A percentile compares a stretch with the other conserved stretches of the same genome.
Conservation (phyloP, 139 green algal species). For the Chlamydomonas sphaeroides region DNA sequence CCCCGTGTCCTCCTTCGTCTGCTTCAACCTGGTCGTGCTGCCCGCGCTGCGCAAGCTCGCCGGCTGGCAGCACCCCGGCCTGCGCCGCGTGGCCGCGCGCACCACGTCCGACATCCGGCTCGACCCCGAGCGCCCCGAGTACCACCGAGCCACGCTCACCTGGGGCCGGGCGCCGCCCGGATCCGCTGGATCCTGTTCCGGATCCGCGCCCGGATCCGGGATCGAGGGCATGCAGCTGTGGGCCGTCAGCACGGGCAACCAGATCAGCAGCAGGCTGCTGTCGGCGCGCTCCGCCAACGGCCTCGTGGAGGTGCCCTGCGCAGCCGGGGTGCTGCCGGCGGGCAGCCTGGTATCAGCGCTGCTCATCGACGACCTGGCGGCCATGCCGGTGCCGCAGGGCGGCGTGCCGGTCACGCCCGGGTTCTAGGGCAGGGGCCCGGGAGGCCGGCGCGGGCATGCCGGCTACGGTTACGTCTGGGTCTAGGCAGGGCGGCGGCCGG, state of each 20-base stretch:
- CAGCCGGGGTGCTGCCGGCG: constrained; percentile 54
- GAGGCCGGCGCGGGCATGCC: no score
- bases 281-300: constrained; percentile 73
- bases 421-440: constrained; percentile 22
- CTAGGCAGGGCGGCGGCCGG: not conserved
- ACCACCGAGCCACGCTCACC: constrained; percentile 82
- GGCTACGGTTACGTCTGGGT: no score
- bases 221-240: constrained; percentile 42
- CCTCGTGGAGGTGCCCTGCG: constrained; percentile 69
- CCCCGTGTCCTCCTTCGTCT: constrained; percentile 91
- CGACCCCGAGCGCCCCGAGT: constrained; percentile 95
- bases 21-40: constrained; percentile 91
- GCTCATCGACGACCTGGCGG: constrained; percentile 72
- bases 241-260: constrained; percentile 88
- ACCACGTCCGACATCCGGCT: constrained; percentile 71
- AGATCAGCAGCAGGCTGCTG: constrained; percentile 93
- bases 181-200: no score
- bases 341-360: constrained; percentile 78
- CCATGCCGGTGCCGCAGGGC: constrained; percentile 48
- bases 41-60: constrained; percentile 86
- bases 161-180: no score
- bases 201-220: no score
- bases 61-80: constrained; percentile 74
- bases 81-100: constrained; percentile 76
- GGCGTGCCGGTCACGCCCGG: constrained; percentile 47